Percentiles rank a stretch among this genome's conserved stretches.
Evolutionary conservation across 2,329 filamentous ascomycete genomes (phyloP).

Genomic region (Blumeria hordei): DNA sequence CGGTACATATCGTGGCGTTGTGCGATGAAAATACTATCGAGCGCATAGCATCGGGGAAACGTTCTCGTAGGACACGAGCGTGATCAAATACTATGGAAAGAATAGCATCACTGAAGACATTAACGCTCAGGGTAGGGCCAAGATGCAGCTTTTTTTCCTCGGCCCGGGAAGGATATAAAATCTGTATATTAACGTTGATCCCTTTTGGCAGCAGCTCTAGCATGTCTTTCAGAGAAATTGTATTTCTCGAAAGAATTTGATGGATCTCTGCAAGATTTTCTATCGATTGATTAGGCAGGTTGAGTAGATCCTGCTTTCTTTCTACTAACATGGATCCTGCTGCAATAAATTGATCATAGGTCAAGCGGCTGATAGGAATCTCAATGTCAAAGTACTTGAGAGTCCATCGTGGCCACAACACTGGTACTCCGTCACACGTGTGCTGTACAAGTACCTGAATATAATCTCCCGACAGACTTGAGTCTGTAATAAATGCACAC

Average conservation of each 20-base stretch:
- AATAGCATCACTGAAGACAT: slow-evolving; percentile 63
- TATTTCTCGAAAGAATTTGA: slow-evolving; percentile 46
- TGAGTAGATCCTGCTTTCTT: slow-evolving; percentile 18
- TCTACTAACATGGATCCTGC: slow-evolving; percentile 14
- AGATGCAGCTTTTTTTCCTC: slow-evolving; percentile 50
- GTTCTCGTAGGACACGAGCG: slow-evolving; percentile 41
- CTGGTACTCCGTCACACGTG: slow-evolving; percentile 65
- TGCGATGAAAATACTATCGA: slow-evolving; percentile 90
- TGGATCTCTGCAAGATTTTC: slow-evolving; percentile 42
- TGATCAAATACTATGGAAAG: slow-evolving; percentile 78
- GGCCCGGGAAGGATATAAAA: slow-evolving; percentile 56
- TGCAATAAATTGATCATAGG: slow-evolving; percentile 42
- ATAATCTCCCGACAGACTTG: slow-evolving; percentile 88
- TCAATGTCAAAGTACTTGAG: slow-evolving; percentile 53
- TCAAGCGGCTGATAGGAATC: slow-evolving; percentile 59
- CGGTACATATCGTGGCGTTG: slow-evolving; percentile 72
- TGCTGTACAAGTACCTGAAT: slow-evolving; percentile 78
- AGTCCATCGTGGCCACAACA: slow-evolving; percentile 71
- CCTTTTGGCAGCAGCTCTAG: slow-evolving; percentile 49
- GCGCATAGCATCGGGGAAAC: slow-evolving; percentile 47
- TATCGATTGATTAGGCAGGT: slow-evolving; percentile 22
- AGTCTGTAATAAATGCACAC: slow-evolving; percentile 76
- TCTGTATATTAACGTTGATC: slow-evolving; percentile 77
- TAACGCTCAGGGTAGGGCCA: slow-evolving; percentile 59
- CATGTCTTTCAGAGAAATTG: slow-evolving; percentile 57